Evolutionary conservation across 73 alveolate species (phyloP), one percentile per base, ranked within the genome.

Genomic region (Paramecium sonneborni): DNA sequence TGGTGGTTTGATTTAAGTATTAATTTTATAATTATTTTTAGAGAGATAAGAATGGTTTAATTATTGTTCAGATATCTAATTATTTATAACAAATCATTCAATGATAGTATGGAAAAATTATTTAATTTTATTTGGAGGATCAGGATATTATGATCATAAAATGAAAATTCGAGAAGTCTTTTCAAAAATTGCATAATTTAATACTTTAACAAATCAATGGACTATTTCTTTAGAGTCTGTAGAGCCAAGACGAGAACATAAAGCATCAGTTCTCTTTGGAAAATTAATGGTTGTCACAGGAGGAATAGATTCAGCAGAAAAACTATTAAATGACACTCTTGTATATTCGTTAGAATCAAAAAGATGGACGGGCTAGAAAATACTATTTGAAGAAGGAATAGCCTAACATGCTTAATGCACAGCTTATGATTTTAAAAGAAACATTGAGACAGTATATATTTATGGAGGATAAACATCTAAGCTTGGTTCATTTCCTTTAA

Each of bases 231-330:
- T 79, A 43, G 90, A 79, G 41, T 79, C 90, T 12, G 74, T 79
- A 1, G 90, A 79, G 14, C 76, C 90, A 23, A 79, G 90, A 15
- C n/a, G 90, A 43, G 69, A 79, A 79, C 90, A 79, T 46, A 79
- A 79, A 79, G 90, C 90, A 23, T 24, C 55, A 8, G 30, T 79
- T 15, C 55, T 41, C 7, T 79, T 24, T 21, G 72, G 55, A 37
- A 79, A 79, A 44, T 21, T 41, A 5, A 43, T 79, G 74, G 32
- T 79, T 6, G 21, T 79, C 41, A 79, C 76, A 41, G 90, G 90
- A n/a, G 90, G 90, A 9, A 12, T 79, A 20, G 90, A 79, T 43
- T n/a, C 76, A 43, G 74, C 76, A 37, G 76, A 43, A 37, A 26
- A 39, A 79, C 41, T 79, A 9, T 24, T 79, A 1, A 41, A 79